Evolutionary conservation across 139 green algal genomes (phyloP).

Genomic region (Desmodesmus armatus): DNA sequence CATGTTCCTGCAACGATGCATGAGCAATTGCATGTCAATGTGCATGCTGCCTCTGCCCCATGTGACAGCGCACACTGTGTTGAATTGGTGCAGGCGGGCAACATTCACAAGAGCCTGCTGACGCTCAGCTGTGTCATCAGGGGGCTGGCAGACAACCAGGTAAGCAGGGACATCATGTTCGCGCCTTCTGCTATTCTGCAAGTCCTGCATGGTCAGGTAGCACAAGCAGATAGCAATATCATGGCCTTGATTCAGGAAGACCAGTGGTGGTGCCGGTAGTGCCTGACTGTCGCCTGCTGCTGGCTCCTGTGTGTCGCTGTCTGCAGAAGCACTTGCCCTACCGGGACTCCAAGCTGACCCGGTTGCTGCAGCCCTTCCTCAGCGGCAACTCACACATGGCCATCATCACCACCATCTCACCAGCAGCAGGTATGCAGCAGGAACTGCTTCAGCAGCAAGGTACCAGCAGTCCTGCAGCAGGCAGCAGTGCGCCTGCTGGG

Average conservation of each 20-base stretch:
- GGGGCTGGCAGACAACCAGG: conserved; percentile 77
- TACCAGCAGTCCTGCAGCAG: too few species aligned
- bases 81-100: conserved; percentile 84
- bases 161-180: conserved; percentile 25
- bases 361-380: conserved; percentile 91
- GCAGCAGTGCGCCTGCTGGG: too few species aligned
- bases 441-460: background rate
- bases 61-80: too few species aligned
- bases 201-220: background rate
- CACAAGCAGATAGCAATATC: background rate
- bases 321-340: conserved; percentile 90
- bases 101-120: conserved; percentile 94
- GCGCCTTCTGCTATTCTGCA: background rate
- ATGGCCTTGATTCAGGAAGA: too few species aligned
- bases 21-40: too few species aligned
- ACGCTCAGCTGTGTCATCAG: conserved; percentile 93
- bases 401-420: conserved; percentile 93
- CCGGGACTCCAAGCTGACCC: conserved; percentile 90
- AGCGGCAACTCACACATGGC: conserved; percentile 94
- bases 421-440: conserved; percentile 60
- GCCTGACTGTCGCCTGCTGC: too few species aligned
- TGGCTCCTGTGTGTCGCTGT: too few species aligned
- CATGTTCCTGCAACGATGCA: too few species aligned
- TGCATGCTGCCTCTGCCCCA: too few species aligned
- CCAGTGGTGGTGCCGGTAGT: too few species aligned